phyloP scores from a whole-genome alignment of 306 rosid species.

The Senna tora region DNA sequence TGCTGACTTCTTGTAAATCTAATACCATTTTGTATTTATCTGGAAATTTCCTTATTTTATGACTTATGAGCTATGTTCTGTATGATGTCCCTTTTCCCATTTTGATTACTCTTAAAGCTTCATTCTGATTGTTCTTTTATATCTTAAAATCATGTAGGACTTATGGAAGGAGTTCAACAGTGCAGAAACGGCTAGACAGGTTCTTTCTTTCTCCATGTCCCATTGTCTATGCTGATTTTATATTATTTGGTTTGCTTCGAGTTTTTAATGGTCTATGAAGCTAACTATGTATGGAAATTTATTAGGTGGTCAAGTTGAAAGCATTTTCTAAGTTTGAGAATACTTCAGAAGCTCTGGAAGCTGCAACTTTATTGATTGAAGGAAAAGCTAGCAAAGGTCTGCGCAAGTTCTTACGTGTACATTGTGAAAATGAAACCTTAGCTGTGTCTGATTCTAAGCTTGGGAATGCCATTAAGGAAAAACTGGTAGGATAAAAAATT shows the following conservation, averaged over 20 bases:
- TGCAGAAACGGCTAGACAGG: conserved; percentile 80
- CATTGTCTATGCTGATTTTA: background rate
- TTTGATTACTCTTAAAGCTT: background rate
- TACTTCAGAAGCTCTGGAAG: conserved; percentile 85
- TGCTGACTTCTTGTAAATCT: background rate
- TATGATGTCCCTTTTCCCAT: background rate
- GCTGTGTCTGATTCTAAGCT: conserved; percentile 93
- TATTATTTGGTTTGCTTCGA: background rate
- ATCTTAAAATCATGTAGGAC: conserved; percentile 52
- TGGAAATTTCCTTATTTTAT: background rate
- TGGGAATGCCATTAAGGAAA: conserved; percentile 81
- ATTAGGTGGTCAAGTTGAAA: conserved; percentile 77
- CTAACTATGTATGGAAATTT: conserved; percentile 8
- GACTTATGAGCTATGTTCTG: background rate
- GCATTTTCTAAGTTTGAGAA: conserved; percentile 91
- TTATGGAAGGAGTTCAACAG: conserved; percentile 62
- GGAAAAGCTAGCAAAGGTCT: conserved; percentile 91
- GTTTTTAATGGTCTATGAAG: background rate
- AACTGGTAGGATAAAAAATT: conserved; percentile 55
- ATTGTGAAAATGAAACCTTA: conserved; percentile 75
- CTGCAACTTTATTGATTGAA: conserved; percentile 72
- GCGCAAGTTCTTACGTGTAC: conserved; percentile 78
- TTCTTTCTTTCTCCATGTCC: conserved; percentile 13
- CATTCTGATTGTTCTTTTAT: background rate
- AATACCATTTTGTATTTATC: background rate